Percentiles rank a stretch among this genome's conserved stretches.
These are phyloP conservation scores for Periglandula ipomoeae DNA, from an alignment of 2,329 filamentous ascomycete genomes.

Conservation along the genomic window DNA sequence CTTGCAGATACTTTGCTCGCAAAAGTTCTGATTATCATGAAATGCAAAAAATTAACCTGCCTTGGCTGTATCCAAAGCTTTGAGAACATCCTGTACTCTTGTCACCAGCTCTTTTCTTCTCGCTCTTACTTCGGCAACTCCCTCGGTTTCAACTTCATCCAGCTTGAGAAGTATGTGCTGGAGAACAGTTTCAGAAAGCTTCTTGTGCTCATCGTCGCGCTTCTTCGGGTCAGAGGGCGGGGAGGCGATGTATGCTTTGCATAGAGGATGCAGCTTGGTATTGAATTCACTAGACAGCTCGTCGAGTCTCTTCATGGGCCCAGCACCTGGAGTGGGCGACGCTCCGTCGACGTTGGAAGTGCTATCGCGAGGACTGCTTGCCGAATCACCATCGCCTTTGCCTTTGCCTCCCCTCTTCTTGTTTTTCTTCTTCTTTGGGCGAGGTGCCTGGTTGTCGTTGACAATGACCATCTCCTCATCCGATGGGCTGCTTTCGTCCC, in stretches of 20 bases:
- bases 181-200: slow-evolving; percentile 66
- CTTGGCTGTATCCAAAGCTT: slow-evolving; percentile 47
- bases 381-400: slow-evolving; percentile 28
- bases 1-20: not conserved
- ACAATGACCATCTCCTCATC: slow-evolving; percentile 36
- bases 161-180: slow-evolving; percentile 68
- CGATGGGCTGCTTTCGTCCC: slow-evolving; percentile 26
- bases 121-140: slow-evolving; percentile 53
- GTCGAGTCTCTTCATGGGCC: slow-evolving; percentile 48
- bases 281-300: slow-evolving; percentile 57
- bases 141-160: slow-evolving; percentile 66
- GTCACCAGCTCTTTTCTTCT: slow-evolving; percentile 65
- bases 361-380: slow-evolving; percentile 37
- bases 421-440: slow-evolving; percentile 29
- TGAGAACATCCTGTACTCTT: slow-evolving; percentile 59
- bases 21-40: no score
- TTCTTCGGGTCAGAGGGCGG: slow-evolving; percentile 61
- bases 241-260: slow-evolving; percentile 47
- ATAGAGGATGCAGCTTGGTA: slow-evolving; percentile 55
- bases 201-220: slow-evolving; percentile 64
- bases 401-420: slow-evolving; percentile 34
- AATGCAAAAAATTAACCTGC: slow-evolving; percentile 5
- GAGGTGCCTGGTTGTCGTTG: slow-evolving; percentile 24
- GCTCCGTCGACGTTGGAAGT: slow-evolving; percentile 25
- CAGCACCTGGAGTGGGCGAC: slow-evolving; percentile 24